These are phyloP conservation scores for Rhizophagus prolifer DNA, from an alignment of 192 early-diverging fungal species.

Conservation along the genomic window DNA sequence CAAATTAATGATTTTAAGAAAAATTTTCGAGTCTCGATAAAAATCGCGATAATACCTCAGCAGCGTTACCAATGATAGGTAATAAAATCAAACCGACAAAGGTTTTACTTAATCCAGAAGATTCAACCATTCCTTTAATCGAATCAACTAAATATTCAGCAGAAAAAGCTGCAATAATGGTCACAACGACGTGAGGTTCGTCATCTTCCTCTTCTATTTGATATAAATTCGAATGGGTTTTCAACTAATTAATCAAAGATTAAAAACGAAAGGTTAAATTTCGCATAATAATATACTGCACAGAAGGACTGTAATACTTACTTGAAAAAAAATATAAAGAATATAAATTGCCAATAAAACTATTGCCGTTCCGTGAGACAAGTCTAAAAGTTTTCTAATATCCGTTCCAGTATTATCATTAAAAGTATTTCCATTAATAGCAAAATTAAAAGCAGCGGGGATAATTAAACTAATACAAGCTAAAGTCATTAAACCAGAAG, in stretches of 20 bases:
- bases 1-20: background rate
- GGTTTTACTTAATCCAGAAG: conserved; percentile 70
- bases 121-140: conserved; percentile 72
- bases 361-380: conserved; percentile 68
- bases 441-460: conserved; percentile 59
- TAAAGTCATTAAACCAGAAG: conserved; percentile 66
- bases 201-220: conserved; percentile 57
- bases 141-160: conserved; percentile 85
- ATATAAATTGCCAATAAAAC: conserved; percentile 69
- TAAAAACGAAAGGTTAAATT: background rate
- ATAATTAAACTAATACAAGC: conserved; percentile 65
- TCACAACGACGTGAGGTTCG: conserved; percentile 57
- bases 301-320: background rate
- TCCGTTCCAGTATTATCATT: background rate
- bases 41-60: conserved; percentile 43
- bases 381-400: conserved; percentile 47
- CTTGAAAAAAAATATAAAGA: conserved; percentile 64
- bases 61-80: conserved; percentile 90
- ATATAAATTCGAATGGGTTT: background rate
- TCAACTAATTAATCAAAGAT: background rate
- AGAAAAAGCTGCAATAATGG: conserved; percentile 72
- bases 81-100: conserved; percentile 92
- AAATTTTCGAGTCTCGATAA: background rate
- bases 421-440: background rate
- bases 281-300: background rate